Conservation (phyloP, 805 yeast species). For the Candida easanensis region DNA sequence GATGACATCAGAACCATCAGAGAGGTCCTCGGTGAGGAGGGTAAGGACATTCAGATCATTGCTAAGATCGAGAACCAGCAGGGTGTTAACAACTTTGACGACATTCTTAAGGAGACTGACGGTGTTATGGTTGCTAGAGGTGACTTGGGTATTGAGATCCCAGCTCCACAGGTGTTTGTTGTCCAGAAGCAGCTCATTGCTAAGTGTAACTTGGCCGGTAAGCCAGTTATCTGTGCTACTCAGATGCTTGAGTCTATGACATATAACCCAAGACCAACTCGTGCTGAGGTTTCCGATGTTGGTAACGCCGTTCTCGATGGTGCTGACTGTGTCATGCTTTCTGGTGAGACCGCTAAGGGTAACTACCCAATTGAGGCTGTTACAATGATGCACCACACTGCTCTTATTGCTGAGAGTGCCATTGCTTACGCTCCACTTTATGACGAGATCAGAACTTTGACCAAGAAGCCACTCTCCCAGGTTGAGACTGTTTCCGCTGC, state of each 20-base stretch:
- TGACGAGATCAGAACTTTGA: conserved; percentile 84
- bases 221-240: conserved; percentile 99
- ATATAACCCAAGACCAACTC: conserved; percentile 99
- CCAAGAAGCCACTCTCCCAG: conserved; percentile 86
- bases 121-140: conserved; percentile 99
- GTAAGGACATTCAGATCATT: conserved; percentile 93
- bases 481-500: conserved; percentile 97
- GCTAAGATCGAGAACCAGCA: conserved; percentile 99
- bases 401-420: conserved; percentile 94
- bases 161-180: conserved; percentile 97
- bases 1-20: conserved; percentile 88
- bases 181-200: conserved; percentile 99
- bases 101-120: conserved; percentile 88
- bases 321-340: conserved; percentile 99
- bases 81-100: conserved; percentile 99
- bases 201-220: conserved; percentile 98
- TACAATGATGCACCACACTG: conserved; percentile 97
- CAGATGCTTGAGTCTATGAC: conserved; percentile 99
- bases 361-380: conserved; percentile 97
- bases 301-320: conserved; percentile 99
- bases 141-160: conserved; percentile 98
- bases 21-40: conserved; percentile 93
- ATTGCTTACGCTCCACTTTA: conserved; percentile 81
- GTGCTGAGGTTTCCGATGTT: conserved; percentile 99
- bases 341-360: conserved; percentile 99